These are phyloP conservation scores for Extremus antarcticus DNA, from an alignment of 495 filamentous ascomycete genomes.

Conservation along the genomic window DNA sequence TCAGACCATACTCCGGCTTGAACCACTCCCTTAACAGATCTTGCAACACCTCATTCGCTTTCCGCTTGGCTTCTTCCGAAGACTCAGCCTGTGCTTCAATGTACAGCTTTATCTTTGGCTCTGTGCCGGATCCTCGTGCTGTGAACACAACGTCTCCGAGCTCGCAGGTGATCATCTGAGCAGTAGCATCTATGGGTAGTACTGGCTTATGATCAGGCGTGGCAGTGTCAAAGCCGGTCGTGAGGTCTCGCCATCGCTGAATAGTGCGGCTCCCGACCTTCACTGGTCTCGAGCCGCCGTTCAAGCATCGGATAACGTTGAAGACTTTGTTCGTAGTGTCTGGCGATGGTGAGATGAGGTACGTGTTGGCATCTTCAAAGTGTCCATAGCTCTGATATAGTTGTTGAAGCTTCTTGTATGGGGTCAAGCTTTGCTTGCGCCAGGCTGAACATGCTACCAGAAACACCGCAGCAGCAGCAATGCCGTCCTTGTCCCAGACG, in stretches of 20 bases:
- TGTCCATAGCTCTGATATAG: constrained; percentile 53
- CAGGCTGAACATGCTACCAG: constrained; percentile 46
- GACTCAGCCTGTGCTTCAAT: constrained; percentile 25
- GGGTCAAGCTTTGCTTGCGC: constrained; percentile 43
- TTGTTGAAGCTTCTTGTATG: constrained; percentile 47
- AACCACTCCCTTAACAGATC: constrained; percentile 52
- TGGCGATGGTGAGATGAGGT: constrained; percentile 51
- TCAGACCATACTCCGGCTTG: constrained; percentile 9
- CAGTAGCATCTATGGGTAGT: constrained; percentile 47
- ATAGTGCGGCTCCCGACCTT: constrained; percentile 35
- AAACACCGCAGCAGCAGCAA: constrained; percentile 56
- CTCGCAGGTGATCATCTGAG: constrained; percentile 65
- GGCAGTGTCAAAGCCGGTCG: constrained; percentile 51
- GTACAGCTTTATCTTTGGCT: constrained; percentile 45
- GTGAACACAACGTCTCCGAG: constrained; percentile 56
- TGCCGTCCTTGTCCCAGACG: constrained; percentile 61
- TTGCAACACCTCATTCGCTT: constrained; percentile 43
- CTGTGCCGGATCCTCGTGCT: constrained; percentile 57
- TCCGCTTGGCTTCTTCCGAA: constrained; percentile 36
- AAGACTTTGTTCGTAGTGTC: constrained; percentile 45
- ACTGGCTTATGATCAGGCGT: constrained; percentile 43
- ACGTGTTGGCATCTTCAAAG: constrained; percentile 57
- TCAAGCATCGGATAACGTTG: constrained; percentile 36
- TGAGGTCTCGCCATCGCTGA: constrained; percentile 57
- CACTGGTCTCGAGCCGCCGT: constrained; percentile 3